Conservation (phyloP, 2,329 filamentous ascomycete species). For the Samsoniella hepiali region DNA sequence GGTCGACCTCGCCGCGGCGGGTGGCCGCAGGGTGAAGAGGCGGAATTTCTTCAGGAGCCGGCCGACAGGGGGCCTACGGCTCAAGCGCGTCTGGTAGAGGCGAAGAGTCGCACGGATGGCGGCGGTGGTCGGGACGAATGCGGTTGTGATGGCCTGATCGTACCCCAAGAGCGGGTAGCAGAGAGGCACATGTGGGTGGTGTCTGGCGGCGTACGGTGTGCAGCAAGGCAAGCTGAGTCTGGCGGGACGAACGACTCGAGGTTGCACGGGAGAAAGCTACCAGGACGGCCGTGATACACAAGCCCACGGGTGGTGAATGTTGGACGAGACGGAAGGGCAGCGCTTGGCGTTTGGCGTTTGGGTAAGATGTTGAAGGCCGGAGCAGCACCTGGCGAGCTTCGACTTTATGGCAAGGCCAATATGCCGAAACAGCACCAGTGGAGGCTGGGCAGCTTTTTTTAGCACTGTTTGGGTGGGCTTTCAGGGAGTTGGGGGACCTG, state of each 20-base stretch:
- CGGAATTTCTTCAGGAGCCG: slow-evolving; percentile 18
- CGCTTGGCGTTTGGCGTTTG: slow-evolving; percentile 6
- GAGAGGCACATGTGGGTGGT: slow-evolving; percentile 7
- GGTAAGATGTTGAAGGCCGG: slow-evolving; percentile 10
- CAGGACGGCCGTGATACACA: background rate
- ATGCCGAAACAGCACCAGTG: slow-evolving; percentile 1
- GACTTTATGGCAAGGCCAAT: background rate
- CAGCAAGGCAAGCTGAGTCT: background rate
- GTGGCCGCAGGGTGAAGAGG: slow-evolving; percentile 34
- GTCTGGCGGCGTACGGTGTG: background rate
- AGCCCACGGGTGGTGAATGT: background rate
- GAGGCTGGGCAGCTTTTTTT: slow-evolving; percentile 2
- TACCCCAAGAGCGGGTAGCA: slow-evolving; percentile 2
- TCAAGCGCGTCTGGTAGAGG: slow-evolving; percentile 1
- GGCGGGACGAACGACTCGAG: background rate
- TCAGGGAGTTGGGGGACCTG: background rate
- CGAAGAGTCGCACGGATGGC: background rate
- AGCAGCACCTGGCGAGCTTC: background rate
- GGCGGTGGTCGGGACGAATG: background rate
- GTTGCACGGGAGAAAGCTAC: background rate
- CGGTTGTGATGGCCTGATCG: slow-evolving; percentile 6
- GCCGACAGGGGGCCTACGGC: slow-evolving; percentile 15
- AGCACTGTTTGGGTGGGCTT: background rate
- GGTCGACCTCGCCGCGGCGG: slow-evolving; percentile 40
- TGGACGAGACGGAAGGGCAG: background rate